These are phyloP conservation scores for Mycena leptocephala DNA, from an alignment of 768 basidiomycete genomes.

Conservation along the genomic window DNA sequence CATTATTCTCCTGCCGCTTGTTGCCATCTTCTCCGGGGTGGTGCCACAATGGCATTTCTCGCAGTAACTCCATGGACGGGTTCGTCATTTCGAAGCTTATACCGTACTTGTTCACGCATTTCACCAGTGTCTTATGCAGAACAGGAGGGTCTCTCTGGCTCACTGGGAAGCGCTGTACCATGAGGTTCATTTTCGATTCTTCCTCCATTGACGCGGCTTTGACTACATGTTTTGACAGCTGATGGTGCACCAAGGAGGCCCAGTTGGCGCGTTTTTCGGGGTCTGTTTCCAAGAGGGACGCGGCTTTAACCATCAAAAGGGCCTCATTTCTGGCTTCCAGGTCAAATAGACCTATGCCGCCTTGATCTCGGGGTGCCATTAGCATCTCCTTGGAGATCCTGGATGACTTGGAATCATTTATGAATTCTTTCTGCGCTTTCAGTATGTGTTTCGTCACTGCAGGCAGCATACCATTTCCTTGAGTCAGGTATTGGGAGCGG, in stretches of 20 bases:
- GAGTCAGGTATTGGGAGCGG: slow-evolving; percentile 50
- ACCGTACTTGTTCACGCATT: too few species aligned
- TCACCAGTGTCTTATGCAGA: too few species aligned
- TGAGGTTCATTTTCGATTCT: background rate
- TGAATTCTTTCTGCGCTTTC: background rate
- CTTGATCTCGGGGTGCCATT: background rate
- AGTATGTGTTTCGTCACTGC: background rate
- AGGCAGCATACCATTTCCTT: slow-evolving; percentile 44
- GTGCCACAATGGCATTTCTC: too few species aligned
- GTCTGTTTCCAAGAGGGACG: background rate
- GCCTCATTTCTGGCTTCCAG: slow-evolving; percentile 42
- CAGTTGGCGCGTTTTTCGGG: background rate
- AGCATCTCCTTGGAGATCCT: slow-evolving; percentile 35
- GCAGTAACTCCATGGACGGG: too few species aligned
- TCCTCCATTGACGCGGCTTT: background rate
- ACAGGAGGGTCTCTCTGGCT: background rate
- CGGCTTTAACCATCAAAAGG: background rate
- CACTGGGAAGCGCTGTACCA: background rate
- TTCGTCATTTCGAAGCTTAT: too few species aligned
- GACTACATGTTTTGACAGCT: background rate
- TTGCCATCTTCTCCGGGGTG: too few species aligned
- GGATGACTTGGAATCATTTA: background rate
- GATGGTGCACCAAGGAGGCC: background rate
- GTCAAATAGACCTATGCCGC: background rate
- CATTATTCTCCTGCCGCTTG: too few species aligned